Base-by-base conservation (phyloP, 2,329 filamentous ascomycete species). In the Leptographium wingfieldii region DNA sequence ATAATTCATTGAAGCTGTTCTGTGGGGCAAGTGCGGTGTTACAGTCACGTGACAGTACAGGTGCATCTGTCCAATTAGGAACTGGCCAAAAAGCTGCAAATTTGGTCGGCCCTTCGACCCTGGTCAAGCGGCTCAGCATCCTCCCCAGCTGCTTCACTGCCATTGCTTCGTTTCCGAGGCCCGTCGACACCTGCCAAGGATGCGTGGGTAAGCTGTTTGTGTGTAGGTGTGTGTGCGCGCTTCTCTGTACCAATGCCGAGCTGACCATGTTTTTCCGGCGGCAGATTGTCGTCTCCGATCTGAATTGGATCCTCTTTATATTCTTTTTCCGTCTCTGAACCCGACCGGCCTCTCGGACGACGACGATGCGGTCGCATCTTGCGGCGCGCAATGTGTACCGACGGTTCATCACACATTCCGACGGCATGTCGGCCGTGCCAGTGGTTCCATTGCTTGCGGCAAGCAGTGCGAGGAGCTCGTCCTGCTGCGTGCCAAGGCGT, bases 291-390 rank as follows among this genome's bases (percentile, higher is more conserved):
- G 6, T 53, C 43, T 48, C n/a, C 9, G 19, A 48, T 48, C 9
- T 48, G 16, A n/a, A n/a, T 51, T 51, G 11, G 10, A 5, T 25
- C 27, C 14, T n/a, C 35, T 35, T 31, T 33, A 14, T 5, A 19
- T 22, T 48, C 40, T 59, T 46, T 49, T 55, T 40, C 35, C 29
- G 19, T 11, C 22, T 57, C 38, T 29, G 38, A 33, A n/a, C 27
- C 46, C 19, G 14, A 27, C 12, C 40, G 51, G 14, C 35, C 16
- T n/a, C 19, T 29, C 25, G 54, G 19, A 16, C 54, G 6, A 14
- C 27, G 46, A 72, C 69, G 61, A 84, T 84, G 82, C 77, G 78
- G 60, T 82, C 82, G 64, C 80, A 82, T 65, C 74, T 85, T 67
- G 82, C 62, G 58, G 63, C 81, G 62, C 80, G 81, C 69, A 73